phyloP scores from a whole-genome alignment of 805 yeast genomes.

The Kodamaea laetipori region DNA sequence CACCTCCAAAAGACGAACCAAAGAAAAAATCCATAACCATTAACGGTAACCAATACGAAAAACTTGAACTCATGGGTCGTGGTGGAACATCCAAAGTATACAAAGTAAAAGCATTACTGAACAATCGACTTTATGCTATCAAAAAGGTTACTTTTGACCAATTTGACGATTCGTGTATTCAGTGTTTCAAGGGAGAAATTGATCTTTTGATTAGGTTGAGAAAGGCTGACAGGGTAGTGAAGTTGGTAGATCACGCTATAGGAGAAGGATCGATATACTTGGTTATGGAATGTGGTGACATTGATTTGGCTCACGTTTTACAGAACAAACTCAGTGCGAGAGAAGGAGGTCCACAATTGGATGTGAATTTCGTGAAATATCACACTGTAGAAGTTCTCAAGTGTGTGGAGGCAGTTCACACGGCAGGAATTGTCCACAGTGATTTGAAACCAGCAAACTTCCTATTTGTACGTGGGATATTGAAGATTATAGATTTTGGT shows the following conservation, averaged over 20 bases:
- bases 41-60: constrained; percentile 68
- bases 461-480: constrained; percentile 75
- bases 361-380: constrained; percentile 74
- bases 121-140: constrained; percentile 69
- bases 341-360: constrained; percentile 45
- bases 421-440: constrained; percentile 80
- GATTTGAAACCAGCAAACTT: constrained; percentile 72
- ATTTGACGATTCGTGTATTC: constrained; percentile 70
- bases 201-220: constrained; percentile 64
- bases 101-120: constrained; percentile 59
- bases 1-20: constrained; percentile 18
- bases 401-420: constrained; percentile 88
- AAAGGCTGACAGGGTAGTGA: constrained; percentile 70
- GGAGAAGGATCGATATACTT: constrained; percentile 62
- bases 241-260: constrained; percentile 72
- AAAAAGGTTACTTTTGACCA: constrained; percentile 81
- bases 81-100: constrained; percentile 94
- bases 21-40: constrained; percentile 34
- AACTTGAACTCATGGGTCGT: constrained; percentile 77
- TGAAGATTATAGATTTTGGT: constrained; percentile 94
- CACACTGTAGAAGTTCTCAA: constrained; percentile 75
- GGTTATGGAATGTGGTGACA: constrained; percentile 95
- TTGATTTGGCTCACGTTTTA: constrained; percentile 82
- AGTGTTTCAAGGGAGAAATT: constrained; percentile 89
- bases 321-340: constrained; percentile 47